These are phyloP conservation scores for Jasminum sambac DNA, from an alignment of 257 asterid genomes.

Conservation along the genomic window DNA sequence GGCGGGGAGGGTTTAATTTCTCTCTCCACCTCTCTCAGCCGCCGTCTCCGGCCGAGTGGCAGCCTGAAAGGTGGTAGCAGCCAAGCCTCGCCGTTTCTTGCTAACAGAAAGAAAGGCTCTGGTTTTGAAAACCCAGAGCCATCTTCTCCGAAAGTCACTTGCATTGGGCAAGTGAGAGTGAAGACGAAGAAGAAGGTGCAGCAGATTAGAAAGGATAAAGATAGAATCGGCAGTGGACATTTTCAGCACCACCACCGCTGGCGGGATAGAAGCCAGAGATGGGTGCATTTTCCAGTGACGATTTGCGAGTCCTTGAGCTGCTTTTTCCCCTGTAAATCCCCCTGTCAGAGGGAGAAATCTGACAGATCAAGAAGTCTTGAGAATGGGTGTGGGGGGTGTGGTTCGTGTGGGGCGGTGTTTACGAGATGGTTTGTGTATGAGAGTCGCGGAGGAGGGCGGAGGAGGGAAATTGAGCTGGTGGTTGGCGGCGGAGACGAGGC, in stretches of 20 bases:
- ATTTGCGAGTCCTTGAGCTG: conserved; percentile 89
- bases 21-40: conserved; percentile 75
- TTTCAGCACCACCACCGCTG: conserved; percentile 36
- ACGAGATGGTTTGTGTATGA: conserved; percentile 82
- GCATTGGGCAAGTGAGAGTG: conserved; percentile 94
- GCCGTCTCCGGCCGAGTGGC: conserved; percentile 70
- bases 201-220: conserved; percentile 44
- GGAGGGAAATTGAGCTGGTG: conserved; percentile 83
- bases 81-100: conserved; percentile 71
- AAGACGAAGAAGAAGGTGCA: conserved; percentile 77
- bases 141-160: conserved; percentile 93
- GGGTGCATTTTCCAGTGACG: conserved; percentile 89
- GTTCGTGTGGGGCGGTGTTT: conserved; percentile 67
- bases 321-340: conserved; percentile 68
- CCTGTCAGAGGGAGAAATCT: conserved; percentile 51
- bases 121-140: conserved; percentile 87
- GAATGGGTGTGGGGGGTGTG: conserved; percentile 31
- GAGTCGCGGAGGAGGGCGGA: conserved; percentile 62
- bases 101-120: conserved; percentile 56
- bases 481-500: conserved; percentile 74
- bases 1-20: conserved; percentile 47
- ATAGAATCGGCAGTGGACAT: conserved; percentile 32
- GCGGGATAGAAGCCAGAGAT: conserved; percentile 71
- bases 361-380: conserved; percentile 30
- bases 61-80: conserved; percentile 62